Evolutionary conservation across 306 rosid genomes (phyloP).

Genomic region (Macrotyloma uniflorum): DNA sequence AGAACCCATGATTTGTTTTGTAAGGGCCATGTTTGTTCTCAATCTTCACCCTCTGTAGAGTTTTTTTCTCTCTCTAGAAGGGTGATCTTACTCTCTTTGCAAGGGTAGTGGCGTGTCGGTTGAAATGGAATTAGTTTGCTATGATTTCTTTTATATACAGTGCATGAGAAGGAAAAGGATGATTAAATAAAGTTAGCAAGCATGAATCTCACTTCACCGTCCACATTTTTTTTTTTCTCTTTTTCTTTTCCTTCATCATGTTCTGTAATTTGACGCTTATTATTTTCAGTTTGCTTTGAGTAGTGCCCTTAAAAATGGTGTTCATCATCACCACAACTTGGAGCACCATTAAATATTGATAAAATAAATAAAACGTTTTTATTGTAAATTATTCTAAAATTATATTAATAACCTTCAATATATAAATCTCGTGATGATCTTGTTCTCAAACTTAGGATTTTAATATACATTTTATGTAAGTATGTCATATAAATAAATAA

Average conservation of each 20-base stretch:
- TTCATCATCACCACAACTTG: background rate
- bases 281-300: background rate
- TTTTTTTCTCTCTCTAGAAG: background rate
- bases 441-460: too few species aligned
- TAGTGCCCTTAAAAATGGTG: background rate
- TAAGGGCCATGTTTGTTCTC: conserved; percentile 52
- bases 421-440: too few species aligned
- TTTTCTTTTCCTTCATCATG: background rate
- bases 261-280: background rate
- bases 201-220: conserved; percentile 48
- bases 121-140: conserved; percentile 26
- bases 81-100: background rate
- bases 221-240: conserved; percentile 57
- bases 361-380: background rate
- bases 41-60: background rate
- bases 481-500: too few species aligned
- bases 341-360: background rate
- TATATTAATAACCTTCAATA: background rate
- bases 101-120: conserved; percentile 25
- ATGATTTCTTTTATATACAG: conserved; percentile 30
- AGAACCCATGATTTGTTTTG: conserved; percentile 58
- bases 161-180: background rate
- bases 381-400: too few species aligned
- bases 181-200: conserved; percentile 27
- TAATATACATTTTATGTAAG: too few species aligned